Evolutionary conservation across 2,329 filamentous ascomycete species (phyloP).

Genomic region (Bisporella sp.): DNA sequence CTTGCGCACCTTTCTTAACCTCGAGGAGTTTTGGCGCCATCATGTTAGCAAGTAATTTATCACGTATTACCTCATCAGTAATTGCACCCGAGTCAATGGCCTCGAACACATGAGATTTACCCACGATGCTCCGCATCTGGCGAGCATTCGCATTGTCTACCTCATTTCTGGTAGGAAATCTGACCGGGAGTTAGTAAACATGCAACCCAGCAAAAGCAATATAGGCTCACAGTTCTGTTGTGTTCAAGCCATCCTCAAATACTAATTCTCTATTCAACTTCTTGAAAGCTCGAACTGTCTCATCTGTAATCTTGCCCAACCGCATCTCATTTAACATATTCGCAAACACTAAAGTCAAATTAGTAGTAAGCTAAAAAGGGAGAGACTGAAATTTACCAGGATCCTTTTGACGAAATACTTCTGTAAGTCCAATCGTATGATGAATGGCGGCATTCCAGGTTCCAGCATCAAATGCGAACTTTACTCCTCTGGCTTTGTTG

Average conservation of each 20-base stretch:
- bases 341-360: slow-evolving; percentile 60
- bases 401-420: slow-evolving; percentile 95
- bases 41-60: slow-evolving; percentile 78
- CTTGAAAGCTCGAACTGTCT: slow-evolving; percentile 71
- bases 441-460: slow-evolving; percentile 92
- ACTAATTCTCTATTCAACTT: slow-evolving; percentile 62
- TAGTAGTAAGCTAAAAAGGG: slow-evolving; percentile 21
- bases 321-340: slow-evolving; percentile 98
- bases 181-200: slow-evolving; percentile 20
- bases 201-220: slow-evolving; percentile 16
- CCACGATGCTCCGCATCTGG: slow-evolving; percentile 66
- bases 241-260: slow-evolving; percentile 68
- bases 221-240: slow-evolving; percentile 66
- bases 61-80: slow-evolving; percentile 58
- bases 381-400: slow-evolving; percentile 40
- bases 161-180: slow-evolving; percentile 82
- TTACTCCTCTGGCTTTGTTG: slow-evolving; percentile 54
- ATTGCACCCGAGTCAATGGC: slow-evolving; percentile 67
- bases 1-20: slow-evolving; percentile 87
- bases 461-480: slow-evolving; percentile 87
- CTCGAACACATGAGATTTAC: slow-evolving; percentile 61
- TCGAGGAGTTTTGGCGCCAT: slow-evolving; percentile 81
- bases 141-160: slow-evolving; percentile 79
- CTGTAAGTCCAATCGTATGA: slow-evolving; percentile 89
- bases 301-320: slow-evolving; percentile 70